A percentile compares a stretch with the other conserved stretches of the same genome.
Conservation (phyloP, 2,329 filamentous ascomycete species). For the Fusarium temperatum region DNA sequence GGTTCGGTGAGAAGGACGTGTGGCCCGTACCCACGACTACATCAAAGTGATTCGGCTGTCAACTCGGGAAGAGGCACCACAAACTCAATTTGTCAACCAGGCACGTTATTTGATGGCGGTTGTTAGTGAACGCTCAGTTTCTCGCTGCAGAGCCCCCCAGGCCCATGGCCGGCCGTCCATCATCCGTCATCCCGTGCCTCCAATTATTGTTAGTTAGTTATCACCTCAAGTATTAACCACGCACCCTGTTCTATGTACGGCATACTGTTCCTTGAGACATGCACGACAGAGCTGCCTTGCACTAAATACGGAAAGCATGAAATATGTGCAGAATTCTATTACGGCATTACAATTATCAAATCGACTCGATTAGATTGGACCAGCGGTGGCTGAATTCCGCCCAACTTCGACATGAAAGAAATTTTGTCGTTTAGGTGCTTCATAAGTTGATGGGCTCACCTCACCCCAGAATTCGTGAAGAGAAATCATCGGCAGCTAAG, state of each 20-base stretch:
- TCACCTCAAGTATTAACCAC: background rate
- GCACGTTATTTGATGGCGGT: slow-evolving; percentile 10
- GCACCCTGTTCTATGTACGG: background rate
- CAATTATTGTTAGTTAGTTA: background rate
- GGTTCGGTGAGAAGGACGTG: slow-evolving; percentile 38
- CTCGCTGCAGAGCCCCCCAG: slow-evolving; percentile 11
- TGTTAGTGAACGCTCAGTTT: slow-evolving; percentile 15
- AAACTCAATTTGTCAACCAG: slow-evolving; percentile 16
- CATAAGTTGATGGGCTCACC: slow-evolving; percentile 31
- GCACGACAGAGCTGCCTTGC: slow-evolving; percentile 32
- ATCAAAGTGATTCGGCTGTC: slow-evolving; percentile 22
- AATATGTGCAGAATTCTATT: background rate
- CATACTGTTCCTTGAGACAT: slow-evolving; percentile 10
- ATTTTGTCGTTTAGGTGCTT: slow-evolving; percentile 13
- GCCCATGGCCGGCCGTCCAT: slow-evolving; percentile 22
- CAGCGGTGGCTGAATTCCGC: slow-evolving; percentile 12
- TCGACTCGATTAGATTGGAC: background rate
- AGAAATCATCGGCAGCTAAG: slow-evolving; percentile 21
- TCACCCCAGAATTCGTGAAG: slow-evolving; percentile 31
- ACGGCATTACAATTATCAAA: background rate
- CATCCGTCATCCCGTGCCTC: slow-evolving; percentile 28
- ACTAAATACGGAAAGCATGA: background rate
- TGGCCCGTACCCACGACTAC: background rate
- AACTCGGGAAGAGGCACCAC: slow-evolving; percentile 23
- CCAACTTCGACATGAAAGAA: slow-evolving; percentile 8